A percentile compares a stretch with the other conserved stretches of the same genome.
phyloP scores from a whole-genome alignment of 371 early-diverging fungal genomes.

The Syncephalastrum sp. region DNA sequence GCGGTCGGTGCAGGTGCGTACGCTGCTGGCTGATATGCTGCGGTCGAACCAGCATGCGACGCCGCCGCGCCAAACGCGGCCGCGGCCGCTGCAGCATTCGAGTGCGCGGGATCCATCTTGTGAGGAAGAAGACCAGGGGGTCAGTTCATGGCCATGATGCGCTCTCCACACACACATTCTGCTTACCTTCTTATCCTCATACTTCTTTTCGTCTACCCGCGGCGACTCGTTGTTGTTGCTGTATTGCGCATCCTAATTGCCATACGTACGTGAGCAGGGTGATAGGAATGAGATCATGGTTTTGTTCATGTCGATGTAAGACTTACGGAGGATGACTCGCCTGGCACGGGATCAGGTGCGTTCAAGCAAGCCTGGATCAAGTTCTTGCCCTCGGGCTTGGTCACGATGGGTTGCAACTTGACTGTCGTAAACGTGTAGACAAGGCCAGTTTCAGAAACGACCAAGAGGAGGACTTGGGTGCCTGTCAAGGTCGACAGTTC shows the following conservation, averaged over 20 bases:
- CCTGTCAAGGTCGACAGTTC: conserved; percentile 96
- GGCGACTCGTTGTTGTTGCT: conserved; percentile 13
- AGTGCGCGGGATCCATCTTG: conserved; percentile 5
- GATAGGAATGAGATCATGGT: too few species aligned
- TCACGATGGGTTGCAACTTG: conserved; percentile 94
- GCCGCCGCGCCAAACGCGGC: conserved; percentile 11
- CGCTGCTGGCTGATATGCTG: conserved; percentile 9
- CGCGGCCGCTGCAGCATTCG: conserved; percentile 12
- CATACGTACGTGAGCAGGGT: too few species aligned
- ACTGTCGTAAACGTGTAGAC: conserved; percentile 99
- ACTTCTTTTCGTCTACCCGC: conserved; percentile 16
- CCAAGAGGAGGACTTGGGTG: conserved; percentile 93
- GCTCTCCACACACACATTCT: not conserved
- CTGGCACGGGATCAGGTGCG: conserved; percentile 61
- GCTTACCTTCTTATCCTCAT: conserved; percentile 26
- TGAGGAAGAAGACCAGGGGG: not conserved
- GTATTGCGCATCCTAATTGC: too few species aligned
- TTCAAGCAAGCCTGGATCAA: conserved; percentile 95
- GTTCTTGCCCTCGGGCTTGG: conserved; percentile 91
- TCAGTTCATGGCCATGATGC: conserved; percentile 1
- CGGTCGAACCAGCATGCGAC: conserved; percentile 11
- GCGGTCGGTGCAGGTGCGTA: conserved; percentile 15
- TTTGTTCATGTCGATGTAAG: not conserved
- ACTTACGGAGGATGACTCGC: conserved; percentile 21
- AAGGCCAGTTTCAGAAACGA: conserved; percentile 96